Base-by-base conservation (phyloP, 1,284 basidiomycete species). In the Sanguinoderma infundibulare region DNA sequence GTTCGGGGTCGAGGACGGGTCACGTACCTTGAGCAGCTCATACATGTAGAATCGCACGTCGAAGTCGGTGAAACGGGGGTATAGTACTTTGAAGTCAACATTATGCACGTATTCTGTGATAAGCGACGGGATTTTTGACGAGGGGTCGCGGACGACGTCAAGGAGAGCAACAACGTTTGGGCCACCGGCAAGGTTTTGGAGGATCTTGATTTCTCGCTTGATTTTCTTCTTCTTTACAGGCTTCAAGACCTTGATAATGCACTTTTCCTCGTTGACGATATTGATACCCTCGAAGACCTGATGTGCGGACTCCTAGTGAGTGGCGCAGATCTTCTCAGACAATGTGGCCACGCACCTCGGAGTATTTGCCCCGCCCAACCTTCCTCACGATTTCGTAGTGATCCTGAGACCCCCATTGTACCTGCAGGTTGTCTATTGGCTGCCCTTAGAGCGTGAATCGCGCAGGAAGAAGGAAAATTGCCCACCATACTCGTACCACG, bases 151-250 rank as follows among this genome's bases (percentile, higher is more conserved):
- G 61, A 99, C 98, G 66, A 98, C 96, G 73, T 99, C 97, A 64
- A 98, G 81, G 53, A 99, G 83, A 72, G 83, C 96, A 75, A 92
- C 87, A 67, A 85, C 90, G 81, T 91, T 99, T 75, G 96, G 96
- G 22, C 98, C 98, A 30, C 97, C 96, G 0, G 96, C 94, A 24
- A 98, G 83, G 77, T 98, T 98, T 77, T 98, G 96, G 39, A 99
- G 79, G 70, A 99, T 98, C 83, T 99, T 98, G 79, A 99, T 98
- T 81, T 99, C 97, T 65, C 97, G 87, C 83, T 98, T 98, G 79
- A 99, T 98, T 83, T 99, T 99, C 87, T 98, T 98, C 87, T 98
- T 98, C 85, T 99, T 98, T 53, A 99, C 97, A 0, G 98, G 98
- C 79, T 99, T 99, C 67, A 99, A 83, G 53, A 98, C 96, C 78